These are phyloP conservation scores for Annulohypoxylon nitens DNA, from an alignment of 495 filamentous ascomycete genomes.

Conservation along the genomic window DNA sequence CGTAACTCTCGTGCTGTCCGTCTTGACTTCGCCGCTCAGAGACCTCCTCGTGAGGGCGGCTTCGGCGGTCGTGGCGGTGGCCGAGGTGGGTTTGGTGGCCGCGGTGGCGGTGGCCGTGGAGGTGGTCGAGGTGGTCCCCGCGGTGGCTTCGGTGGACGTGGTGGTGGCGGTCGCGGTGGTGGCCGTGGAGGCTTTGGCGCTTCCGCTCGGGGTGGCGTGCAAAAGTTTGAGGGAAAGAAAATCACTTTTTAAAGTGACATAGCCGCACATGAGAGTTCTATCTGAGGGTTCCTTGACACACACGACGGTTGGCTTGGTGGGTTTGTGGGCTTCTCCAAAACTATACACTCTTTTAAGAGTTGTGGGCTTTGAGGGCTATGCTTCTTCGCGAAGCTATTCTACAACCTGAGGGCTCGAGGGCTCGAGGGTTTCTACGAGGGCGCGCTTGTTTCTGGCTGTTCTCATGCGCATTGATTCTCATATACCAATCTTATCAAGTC, in stretches of 20 bases:
- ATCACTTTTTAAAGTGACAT: constrained; percentile 78
- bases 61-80: constrained; percentile 49
- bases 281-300: constrained; percentile 57
- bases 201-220: constrained; percentile 42
- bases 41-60: constrained; percentile 70
- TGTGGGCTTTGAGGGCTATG: constrained; percentile 64
- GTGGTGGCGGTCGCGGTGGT: constrained; percentile 60
- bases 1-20: constrained; percentile 74
- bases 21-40: constrained; percentile 89
- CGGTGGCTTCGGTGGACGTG: constrained; percentile 53
- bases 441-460: constrained; percentile 24
- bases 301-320: constrained; percentile 62
- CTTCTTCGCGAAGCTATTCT: constrained; percentile 60
- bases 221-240: constrained; percentile 89
- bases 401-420: constrained; percentile 65
- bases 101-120: constrained; percentile 63
- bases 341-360: constrained; percentile 55
- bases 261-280: constrained; percentile 56
- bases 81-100: constrained; percentile 58
- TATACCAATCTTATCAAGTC: constrained; percentile 43
- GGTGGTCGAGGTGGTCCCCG: constrained; percentile 66
- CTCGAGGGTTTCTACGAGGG: constrained; percentile 44
- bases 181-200: constrained; percentile 60
- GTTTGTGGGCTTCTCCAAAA: constrained; percentile 64
- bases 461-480: constrained; percentile 48